Evolutionary conservation across 768 basidiomycete species (phyloP).

Genomic region (Rubroboletus satanas): DNA sequence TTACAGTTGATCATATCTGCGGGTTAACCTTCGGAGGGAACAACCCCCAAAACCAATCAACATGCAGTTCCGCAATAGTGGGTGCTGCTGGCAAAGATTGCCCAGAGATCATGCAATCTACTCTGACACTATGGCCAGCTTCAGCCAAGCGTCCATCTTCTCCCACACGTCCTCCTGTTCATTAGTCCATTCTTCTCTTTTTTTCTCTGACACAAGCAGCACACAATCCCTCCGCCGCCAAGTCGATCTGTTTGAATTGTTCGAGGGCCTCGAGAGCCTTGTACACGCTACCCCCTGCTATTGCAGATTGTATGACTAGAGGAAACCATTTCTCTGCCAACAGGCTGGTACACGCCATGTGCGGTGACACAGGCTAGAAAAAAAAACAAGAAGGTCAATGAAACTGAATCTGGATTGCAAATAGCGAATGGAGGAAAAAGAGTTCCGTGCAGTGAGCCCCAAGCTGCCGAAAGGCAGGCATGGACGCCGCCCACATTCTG

Average conservation of each 20-base stretch:
- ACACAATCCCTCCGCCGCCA: conserved; percentile 59
- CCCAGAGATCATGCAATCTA: background rate
- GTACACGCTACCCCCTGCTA: conserved; percentile 58
- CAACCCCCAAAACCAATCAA: background rate
- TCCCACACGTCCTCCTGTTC: conserved; percentile 61
- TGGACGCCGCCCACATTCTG: background rate
- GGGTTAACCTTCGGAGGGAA: background rate
- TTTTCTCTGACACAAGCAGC: conserved; percentile 52
- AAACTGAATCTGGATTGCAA: background rate
- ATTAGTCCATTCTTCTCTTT: conserved; percentile 60
- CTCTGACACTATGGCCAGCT: conserved; percentile 6
- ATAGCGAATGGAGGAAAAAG: background rate
- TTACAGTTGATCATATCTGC: background rate
- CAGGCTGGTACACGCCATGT: conserved; percentile 71
- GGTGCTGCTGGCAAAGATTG: background rate
- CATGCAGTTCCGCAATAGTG: background rate
- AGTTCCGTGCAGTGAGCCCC: background rate
- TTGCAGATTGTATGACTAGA: conserved; percentile 63
- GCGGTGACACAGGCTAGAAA: conserved; percentile 48
- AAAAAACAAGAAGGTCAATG: background rate
- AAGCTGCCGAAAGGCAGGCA: background rate
- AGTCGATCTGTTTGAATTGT: conserved; percentile 53
- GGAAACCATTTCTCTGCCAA: conserved; percentile 72
- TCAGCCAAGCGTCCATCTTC: conserved; percentile 57
- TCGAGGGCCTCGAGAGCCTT: conserved; percentile 71